Conservation (phyloP, 441 rosid species). For the Viola pubescens region DNA sequence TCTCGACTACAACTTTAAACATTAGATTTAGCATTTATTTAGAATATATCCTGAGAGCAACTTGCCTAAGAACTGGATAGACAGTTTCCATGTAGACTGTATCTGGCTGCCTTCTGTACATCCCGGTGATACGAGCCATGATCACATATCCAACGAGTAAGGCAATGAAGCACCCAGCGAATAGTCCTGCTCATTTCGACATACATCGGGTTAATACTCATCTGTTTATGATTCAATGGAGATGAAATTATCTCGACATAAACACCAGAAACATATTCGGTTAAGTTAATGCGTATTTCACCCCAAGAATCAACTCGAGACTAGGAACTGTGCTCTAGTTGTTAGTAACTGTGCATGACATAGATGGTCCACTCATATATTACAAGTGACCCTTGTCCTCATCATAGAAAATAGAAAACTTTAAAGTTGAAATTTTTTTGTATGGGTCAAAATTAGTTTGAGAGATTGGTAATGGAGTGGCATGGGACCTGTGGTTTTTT, state of each 20-base stretch:
- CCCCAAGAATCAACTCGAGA: no score
- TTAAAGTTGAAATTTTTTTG: not conserved
- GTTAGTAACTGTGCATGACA: no score
- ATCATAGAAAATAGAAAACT: not conserved
- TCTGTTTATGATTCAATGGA: conserved; percentile 1
- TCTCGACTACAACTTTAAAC: not conserved
- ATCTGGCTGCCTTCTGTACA: conserved; percentile 55
- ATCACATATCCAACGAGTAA: conserved; percentile 77
- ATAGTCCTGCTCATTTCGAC: conserved; percentile 51
- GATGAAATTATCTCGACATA: not conserved
- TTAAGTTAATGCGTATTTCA: no score
- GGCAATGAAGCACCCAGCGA: conserved; percentile 84
- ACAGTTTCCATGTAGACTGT: conserved; percentile 89
- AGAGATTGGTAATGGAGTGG: conserved; percentile 21
- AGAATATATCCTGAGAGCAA: conserved; percentile 1
- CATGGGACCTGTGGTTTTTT: conserved; percentile 30
- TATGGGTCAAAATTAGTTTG: conserved; percentile 12
- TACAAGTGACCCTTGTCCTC: no score
- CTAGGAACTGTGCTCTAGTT: not conserved
- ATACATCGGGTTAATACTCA: conserved; percentile 10
- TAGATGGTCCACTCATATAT: no score
- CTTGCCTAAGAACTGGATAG: conserved; percentile 93
- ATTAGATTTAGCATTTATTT: not conserved
- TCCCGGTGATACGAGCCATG: conserved; percentile 83
- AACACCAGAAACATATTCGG: not conserved